Conservation (phyloP, 2,329 filamentous ascomycete species). For the Malbranchea zuffiana region DNA sequence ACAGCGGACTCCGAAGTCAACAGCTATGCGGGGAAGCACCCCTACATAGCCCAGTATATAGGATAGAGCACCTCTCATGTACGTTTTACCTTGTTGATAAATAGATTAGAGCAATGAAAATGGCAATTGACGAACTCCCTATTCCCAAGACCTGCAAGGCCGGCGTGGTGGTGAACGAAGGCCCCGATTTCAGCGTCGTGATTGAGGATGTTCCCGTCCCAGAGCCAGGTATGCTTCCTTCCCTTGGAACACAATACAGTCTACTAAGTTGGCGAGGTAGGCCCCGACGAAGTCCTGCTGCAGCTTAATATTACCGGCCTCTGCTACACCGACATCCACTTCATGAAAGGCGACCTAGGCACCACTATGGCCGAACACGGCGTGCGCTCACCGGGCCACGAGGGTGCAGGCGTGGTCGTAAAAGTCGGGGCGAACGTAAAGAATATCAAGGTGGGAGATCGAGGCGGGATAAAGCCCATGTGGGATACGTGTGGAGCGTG, state of each 20-base stretch:
- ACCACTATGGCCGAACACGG: constrained; percentile 38
- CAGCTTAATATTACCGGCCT: constrained; percentile 49
- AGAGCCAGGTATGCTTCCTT: constrained; percentile 30
- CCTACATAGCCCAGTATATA: no score
- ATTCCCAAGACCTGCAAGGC: constrained; percentile 43
- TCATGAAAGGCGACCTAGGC: constrained; percentile 46
- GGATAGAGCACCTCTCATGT: no score
- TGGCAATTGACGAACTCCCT: constrained; percentile 19
- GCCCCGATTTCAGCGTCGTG: constrained; percentile 39
- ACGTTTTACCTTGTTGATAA: not conserved
- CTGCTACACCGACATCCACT: constrained; percentile 48
- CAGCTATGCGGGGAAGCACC: no score
- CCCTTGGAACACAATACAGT: not conserved
- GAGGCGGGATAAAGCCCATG: constrained; percentile 44
- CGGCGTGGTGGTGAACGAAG: constrained; percentile 41
- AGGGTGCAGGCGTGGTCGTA: constrained; percentile 49
- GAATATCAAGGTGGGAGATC: constrained; percentile 43
- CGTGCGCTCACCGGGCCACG: constrained; percentile 42
- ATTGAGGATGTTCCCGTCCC: constrained; percentile 41
- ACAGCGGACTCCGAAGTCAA: no score
- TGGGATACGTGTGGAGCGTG: constrained; percentile 43
- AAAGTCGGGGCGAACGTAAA: constrained; percentile 45
- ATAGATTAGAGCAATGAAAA: not conserved
- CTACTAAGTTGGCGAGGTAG: constrained; percentile 20
- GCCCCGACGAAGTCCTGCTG: constrained; percentile 46